Percentiles rank a stretch among this genome's conserved stretches.
Conservation (phyloP, 805 yeast genomes). For the Phaffomyces opuntiae region DNA sequence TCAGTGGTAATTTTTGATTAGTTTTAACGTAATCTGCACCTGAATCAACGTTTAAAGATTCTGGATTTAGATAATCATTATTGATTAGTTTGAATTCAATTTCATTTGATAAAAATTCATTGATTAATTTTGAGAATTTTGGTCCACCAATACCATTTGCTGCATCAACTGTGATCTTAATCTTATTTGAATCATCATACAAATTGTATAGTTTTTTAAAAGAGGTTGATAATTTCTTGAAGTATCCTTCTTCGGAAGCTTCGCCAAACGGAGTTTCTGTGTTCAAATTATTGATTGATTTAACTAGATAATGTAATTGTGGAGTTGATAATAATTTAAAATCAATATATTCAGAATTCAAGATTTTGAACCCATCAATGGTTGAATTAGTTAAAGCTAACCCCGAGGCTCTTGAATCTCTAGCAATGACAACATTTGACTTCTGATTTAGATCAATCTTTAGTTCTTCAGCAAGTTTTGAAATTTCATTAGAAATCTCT, state of each 20-base stretch:
- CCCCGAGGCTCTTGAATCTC: slow-evolving; percentile 87
- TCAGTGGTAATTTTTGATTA: slow-evolving; percentile 68
- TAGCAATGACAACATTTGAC: slow-evolving; percentile 58
- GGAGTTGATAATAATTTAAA: slow-evolving; percentile 84
- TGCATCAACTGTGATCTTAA: slow-evolving; percentile 66
- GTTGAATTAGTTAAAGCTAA: slow-evolving; percentile 54
- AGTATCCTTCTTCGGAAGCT: slow-evolving; percentile 64
- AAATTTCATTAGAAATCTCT: slow-evolving; percentile 33
- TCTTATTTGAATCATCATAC: slow-evolving; percentile 17
- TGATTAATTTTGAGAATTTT: slow-evolving; percentile 46
- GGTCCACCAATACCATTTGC: slow-evolving; percentile 98
- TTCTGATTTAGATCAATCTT: slow-evolving; percentile 38
- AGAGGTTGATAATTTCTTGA: slow-evolving; percentile 49
- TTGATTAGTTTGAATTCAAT: slow-evolving; percentile 48
- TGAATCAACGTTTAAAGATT: slow-evolving; percentile 63
- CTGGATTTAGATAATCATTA: slow-evolving; percentile 45
- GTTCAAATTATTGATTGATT: slow-evolving; percentile 54
- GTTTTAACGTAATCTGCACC: slow-evolving; percentile 97
- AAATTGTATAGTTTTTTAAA: slow-evolving; percentile 37
- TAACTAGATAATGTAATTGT: slow-evolving; percentile 81
- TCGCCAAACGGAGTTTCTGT: slow-evolving; percentile 43
- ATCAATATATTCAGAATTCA: slow-evolving; percentile 42
- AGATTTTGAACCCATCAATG: slow-evolving; percentile 49
- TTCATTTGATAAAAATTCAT: slow-evolving; percentile 30
- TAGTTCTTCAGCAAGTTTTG: slow-evolving; percentile 31